These are phyloP conservation scores for Yarrowia sp. DNA, from an alignment of 805 yeast species.

Conservation along the genomic window DNA sequence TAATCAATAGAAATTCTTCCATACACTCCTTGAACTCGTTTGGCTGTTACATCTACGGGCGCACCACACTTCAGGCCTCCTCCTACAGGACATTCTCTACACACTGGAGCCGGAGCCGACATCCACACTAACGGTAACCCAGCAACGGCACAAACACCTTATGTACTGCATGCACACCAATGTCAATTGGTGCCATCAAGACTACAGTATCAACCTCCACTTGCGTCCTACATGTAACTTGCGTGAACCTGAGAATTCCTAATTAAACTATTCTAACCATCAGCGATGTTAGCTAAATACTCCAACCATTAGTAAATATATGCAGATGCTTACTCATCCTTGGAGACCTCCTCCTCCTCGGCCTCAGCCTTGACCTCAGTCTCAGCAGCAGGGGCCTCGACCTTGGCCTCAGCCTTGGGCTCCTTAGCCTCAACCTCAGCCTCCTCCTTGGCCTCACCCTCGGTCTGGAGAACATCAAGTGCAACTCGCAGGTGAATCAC, in stretches of 20 bases:
- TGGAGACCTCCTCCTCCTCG: neutral
- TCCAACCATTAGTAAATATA: conserved; percentile 17
- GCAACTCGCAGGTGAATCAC: conserved; percentile 62
- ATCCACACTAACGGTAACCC: too few relatives aligned
- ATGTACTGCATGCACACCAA: neutral
- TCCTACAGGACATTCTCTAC: too few relatives aligned
- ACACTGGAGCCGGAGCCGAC: too few relatives aligned
- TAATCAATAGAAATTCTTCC: too few relatives aligned
- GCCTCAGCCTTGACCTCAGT: neutral
- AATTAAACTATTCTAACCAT: conserved; percentile 18
- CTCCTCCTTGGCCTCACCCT: conserved; percentile 13
- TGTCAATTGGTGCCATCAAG: too few relatives aligned
- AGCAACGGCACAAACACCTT: neutral
- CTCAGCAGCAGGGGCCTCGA: neutral
- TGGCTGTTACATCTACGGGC: too few relatives aligned
- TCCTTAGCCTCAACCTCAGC: neutral
- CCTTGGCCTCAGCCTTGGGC: conserved; percentile 13
- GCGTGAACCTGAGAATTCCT: conserved; percentile 1
- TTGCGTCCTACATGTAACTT: neutral
- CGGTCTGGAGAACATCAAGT: conserved; percentile 37
- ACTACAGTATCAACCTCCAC: neutral
- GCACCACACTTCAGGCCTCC: too few relatives aligned
- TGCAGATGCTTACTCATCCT: conserved; percentile 23
- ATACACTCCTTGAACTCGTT: too few relatives aligned
- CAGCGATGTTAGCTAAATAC: conserved; percentile 14